These are phyloP conservation scores for Fomitopsis pulvina DNA, from an alignment of 768 basidiomycete genomes.

Conservation along the genomic window DNA sequence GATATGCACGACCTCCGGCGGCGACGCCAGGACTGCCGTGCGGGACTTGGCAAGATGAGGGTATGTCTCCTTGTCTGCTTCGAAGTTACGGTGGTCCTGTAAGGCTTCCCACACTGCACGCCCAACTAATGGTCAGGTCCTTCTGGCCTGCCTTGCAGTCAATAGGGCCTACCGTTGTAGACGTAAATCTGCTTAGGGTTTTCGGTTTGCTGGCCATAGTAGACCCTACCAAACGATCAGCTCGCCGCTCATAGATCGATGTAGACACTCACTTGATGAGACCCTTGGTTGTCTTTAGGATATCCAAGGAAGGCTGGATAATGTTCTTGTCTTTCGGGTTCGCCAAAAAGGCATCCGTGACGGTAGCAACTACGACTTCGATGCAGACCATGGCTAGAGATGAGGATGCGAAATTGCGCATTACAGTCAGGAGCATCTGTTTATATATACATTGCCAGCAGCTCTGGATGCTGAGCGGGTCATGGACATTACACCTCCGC, in stretches of 20 bases:
- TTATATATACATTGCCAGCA: too few relatives aligned
- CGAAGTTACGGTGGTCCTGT: constrained; percentile 1
- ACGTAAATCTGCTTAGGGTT: constrained; percentile 11
- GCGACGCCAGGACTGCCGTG: background rate
- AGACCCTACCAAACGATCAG: constrained; percentile 4
- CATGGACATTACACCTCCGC: too few relatives aligned
- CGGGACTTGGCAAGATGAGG: constrained; percentile 3
- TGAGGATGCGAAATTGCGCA: too few relatives aligned
- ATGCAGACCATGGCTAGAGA: constrained; percentile 10
- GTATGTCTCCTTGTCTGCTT: constrained; percentile 6
- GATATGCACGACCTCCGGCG: constrained; percentile 5
- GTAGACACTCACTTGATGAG: background rate
- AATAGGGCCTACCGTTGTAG: constrained; percentile 9
- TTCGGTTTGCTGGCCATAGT: constrained; percentile 12
- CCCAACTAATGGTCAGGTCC: too few relatives aligned
- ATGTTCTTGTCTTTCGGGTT: constrained; percentile 8
- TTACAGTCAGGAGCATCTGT: too few relatives aligned
- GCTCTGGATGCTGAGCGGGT: too few relatives aligned
- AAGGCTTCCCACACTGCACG: constrained; percentile 12
- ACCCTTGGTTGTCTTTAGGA: constrained; percentile 6
- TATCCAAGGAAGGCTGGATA: constrained; percentile 9
- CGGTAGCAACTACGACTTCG: constrained; percentile 10
- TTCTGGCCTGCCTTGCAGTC: background rate
- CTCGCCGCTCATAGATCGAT: background rate
- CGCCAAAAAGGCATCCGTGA: constrained; percentile 11